Percentiles rank a stretch among this genome's conserved stretches.
phyloP scores from a whole-genome alignment of 2,329 filamentous ascomycete genomes.

The Claviceps pazoutovae region DNA sequence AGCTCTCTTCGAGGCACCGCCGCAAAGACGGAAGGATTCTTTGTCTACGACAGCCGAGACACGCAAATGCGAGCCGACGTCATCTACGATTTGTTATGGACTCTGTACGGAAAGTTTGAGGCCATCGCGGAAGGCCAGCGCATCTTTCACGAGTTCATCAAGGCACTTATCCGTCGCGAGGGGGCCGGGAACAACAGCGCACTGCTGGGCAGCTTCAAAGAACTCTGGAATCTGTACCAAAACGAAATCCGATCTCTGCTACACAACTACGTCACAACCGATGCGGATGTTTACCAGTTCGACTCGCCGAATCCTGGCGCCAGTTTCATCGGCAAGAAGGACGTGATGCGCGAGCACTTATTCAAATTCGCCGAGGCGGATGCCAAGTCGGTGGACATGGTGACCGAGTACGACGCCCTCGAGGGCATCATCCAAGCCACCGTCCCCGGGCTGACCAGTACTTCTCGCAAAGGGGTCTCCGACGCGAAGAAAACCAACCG shows the following conservation, averaged over 20 bases:
- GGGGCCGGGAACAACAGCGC: constrained; percentile 48
- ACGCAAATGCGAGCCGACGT: constrained; percentile 71
- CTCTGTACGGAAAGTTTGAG: constrained; percentile 90
- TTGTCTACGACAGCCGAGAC: constrained; percentile 53
- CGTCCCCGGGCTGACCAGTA: constrained; percentile 80
- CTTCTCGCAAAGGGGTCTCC: constrained; percentile 37
- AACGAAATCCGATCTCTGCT: constrained; percentile 91
- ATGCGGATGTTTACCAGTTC: constrained; percentile 61
- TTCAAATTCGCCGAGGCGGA: constrained; percentile 84
- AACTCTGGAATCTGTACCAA: constrained; percentile 94
- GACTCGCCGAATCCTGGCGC: constrained; percentile 37
- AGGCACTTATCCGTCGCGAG: constrained; percentile 72
- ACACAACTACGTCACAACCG: constrained; percentile 91
- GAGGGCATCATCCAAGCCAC: constrained; percentile 83
- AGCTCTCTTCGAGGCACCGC: constrained; percentile 52
- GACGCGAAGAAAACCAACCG: constrained; percentile 28
- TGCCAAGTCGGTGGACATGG: constrained; percentile 62
- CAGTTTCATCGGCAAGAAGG: constrained; percentile 31
- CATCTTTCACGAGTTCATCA: constrained; percentile 83
- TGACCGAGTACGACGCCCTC: constrained; percentile 73
- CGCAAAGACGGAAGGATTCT: constrained; percentile 39
- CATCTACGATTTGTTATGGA: constrained; percentile 82
- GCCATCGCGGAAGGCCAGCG: constrained; percentile 92
- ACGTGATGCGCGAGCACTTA: constrained; percentile 46
- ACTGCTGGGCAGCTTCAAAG: constrained; percentile 80